Base-by-base conservation (phyloP, 2,329 filamentous ascomycete species). In the Volutella citrinella region DNA sequence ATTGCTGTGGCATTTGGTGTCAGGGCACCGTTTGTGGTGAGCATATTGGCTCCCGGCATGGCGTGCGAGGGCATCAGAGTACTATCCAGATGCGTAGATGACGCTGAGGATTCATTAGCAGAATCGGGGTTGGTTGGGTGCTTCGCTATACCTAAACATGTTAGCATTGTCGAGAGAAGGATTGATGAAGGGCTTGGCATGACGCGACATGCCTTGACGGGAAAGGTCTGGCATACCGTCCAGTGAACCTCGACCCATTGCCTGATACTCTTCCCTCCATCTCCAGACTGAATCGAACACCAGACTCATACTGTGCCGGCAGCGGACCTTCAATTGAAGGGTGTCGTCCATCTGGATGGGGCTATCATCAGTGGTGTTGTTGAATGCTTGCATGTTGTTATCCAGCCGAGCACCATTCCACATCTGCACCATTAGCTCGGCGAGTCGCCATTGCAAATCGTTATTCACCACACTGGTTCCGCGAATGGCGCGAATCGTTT, bases 101-200 rank as follows among this genome's bases (percentile, higher is more conserved):
- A 80, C 36, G 79, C 75, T 44, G 82, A 84, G 34, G 81, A 86
- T 59, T 87, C 82, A 56, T 80, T 80, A 54, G 79, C 78, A 33
- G 84, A 87, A 59, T 93, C 86, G 26, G 86, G 85, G 56, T 91
- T 84, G 37, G 89, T 95, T 26, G 88, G 87, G 54, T 93, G 87
- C 57, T 91, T 89, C 41, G 89, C 77, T 47, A 86, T 88, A 64
- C 39, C 42, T 43, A 32, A 36, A 26, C 30, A 31, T 33, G 42
- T 52, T 37, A 54, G 48, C 41, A 40, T 41, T n/a, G 13, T n/a
- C n/a, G n/a, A n/a, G n/a, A n/a, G n/a, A n/a, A n/a, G n/a, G n/a
- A n/a, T n/a, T n/a, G n/a, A 27, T 29, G 19, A 34, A 45, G 37
- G 36, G 36, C n/a, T n/a, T n/a, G n/a, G n/a, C n/a, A n/a, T n/a